A percentile compares a stretch with the other conserved stretches of the same genome.
These are phyloP conservation scores for Cryptococcus jaspeensis DNA, from an alignment of 1,284 basidiomycete species.

Conservation along the genomic window DNA sequence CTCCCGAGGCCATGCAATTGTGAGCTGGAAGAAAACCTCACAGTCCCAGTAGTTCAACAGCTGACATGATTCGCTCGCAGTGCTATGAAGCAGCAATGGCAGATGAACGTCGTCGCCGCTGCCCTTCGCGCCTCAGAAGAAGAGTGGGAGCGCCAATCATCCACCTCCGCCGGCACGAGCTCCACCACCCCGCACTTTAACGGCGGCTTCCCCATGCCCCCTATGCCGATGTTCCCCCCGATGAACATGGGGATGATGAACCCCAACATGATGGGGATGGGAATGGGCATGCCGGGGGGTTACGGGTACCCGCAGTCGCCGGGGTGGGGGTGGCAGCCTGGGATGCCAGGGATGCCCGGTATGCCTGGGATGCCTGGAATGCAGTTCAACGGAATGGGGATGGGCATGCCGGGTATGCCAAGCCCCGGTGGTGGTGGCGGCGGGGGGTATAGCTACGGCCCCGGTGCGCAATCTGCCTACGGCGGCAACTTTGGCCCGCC, in stretches of 20 bases:
- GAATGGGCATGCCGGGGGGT: conserved; percentile 7
- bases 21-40: neutral
- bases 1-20: conserved; percentile 8
- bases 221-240: conserved; percentile 10
- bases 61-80: neutral
- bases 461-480: conserved; percentile 37
- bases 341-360: neutral
- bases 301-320: conserved; percentile 6
- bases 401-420: neutral
- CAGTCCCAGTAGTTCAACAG: neutral
- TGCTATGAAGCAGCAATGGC: conserved; percentile 41
- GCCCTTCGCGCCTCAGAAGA: conserved; percentile 45
- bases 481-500: conserved; percentile 47
- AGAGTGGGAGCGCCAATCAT: conserved; percentile 44
- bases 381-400: neutral
- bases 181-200: conserved; percentile 1
- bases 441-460: conserved; percentile 39
- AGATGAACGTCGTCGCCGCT: conserved; percentile 44
- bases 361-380: neutral
- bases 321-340: neutral
- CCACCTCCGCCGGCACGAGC: conserved; percentile 17
- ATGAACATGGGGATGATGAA: neutral
- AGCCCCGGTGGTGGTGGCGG: conserved; percentile 4
- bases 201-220: conserved; percentile 5
- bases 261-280: conserved; percentile 3